Evolutionary conservation across 2,329 filamentous ascomycete genomes (phyloP), one percentile per base, ranked within the genome.

Genomic region (Colletotrichum musicola): DNA sequence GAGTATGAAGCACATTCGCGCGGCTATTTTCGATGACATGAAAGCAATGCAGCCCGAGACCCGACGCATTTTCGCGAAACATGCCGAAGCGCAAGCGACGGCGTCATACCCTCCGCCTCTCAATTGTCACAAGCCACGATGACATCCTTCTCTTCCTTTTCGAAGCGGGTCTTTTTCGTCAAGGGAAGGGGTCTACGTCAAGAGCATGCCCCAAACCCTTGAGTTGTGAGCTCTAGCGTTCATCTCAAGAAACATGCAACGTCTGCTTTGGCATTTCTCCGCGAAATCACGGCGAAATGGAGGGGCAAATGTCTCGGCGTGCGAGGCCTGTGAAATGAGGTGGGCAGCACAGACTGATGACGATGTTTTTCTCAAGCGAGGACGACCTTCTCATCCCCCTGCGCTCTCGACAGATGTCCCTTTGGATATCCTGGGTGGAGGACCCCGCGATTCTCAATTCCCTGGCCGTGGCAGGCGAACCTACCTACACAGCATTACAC

Each of bases 21-120:
- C n/a, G 56, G n/a, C 27, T 25, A 35, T 6, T 46, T 25, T 44
- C 22, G 40, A 20, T 20, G 30, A 54, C 5, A 9, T 10, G 22
- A 4, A 51, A 50, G 53, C 44, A 30, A 57, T 57, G 47, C 55
- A 14, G 13, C 10, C 50, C 3, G 42, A 14, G 27, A 40, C 27
- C 57, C 57, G 30, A 51, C 16, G 57, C 47, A 60, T 60, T 60
- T 60, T 60, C 57, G 59, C 38, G 46, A 44, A 27, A 5, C 22
- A 6, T n/a, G 2, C 16, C 35, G 35, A 30, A 25, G 13, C 9
- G 47, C 58, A 54, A 58, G 27, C 4, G 13, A 54, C 6, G 46
- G 20, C 47, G 54, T 44, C 54, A 53, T 53, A 10, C 14, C 53
- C 16, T 13, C 20, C 22, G 38, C 35, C 40, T 42, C 10, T 25